A percentile compares a stretch with the other conserved stretches of the same genome.
Evolutionary conservation across 2,329 filamentous ascomycete species (phyloP).

Genomic region (Fusarium sp.): DNA sequence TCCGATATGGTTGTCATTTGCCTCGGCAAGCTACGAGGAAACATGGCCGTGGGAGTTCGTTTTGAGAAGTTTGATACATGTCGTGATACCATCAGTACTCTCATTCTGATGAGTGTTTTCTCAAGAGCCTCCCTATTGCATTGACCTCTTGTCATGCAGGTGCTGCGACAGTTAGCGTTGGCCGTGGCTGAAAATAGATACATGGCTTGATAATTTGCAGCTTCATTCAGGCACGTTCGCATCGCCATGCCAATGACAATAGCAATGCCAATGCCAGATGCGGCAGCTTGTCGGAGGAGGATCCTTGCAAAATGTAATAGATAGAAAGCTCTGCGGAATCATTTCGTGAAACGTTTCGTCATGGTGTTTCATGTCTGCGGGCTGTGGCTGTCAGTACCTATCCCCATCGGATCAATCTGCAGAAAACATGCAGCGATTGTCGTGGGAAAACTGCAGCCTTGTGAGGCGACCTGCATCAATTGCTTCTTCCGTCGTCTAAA

Average conservation of each 20-base stretch:
- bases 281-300: constrained; percentile 3
- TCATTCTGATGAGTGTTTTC: background rate
- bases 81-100: background rate
- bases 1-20: constrained; percentile 9
- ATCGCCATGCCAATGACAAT: constrained; percentile 4
- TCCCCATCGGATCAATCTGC: background rate
- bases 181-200: constrained; percentile 16
- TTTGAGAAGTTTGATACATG: background rate
- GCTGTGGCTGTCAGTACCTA: constrained; percentile 2
- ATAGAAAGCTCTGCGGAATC: constrained; percentile 21
- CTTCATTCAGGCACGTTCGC: constrained; percentile 7
- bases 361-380: constrained; percentile 37
- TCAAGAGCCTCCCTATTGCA: background rate
- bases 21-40: constrained; percentile 4
- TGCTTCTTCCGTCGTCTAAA: background rate
- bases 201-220: constrained; percentile 13
- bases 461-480: constrained; percentile 5
- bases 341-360: constrained; percentile 40
- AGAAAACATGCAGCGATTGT: background rate
- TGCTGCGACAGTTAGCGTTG: background rate
- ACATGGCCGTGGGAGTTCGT: background rate
- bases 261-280: constrained; percentile 12
- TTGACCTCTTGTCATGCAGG: background rate
- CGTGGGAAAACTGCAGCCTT: constrained; percentile 6
- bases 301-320: constrained; percentile 14